phyloP scores from a whole-genome alignment of 495 filamentous ascomycete species.

The Penicillium nucicola region DNA sequence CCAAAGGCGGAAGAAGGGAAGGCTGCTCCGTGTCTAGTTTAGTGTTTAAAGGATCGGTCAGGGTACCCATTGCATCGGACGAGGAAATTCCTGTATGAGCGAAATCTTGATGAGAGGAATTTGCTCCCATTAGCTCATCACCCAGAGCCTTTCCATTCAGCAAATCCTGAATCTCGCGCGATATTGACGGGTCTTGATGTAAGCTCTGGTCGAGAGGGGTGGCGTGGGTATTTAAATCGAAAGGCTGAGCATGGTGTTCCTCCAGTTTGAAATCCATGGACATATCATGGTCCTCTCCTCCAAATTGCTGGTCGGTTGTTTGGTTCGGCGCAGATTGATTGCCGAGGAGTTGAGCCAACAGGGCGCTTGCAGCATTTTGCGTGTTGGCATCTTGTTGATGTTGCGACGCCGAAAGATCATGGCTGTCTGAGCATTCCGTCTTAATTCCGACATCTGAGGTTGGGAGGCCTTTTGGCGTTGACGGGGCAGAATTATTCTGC shows the following conservation, averaged over 20 bases:
- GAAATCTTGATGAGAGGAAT: slow-evolving; percentile 8
- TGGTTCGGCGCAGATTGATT: slow-evolving; percentile 29
- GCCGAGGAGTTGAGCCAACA: slow-evolving; percentile 43
- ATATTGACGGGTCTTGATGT: slow-evolving; percentile 10
- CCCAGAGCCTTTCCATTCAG: slow-evolving; percentile 17
- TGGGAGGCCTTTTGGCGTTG: slow-evolving; percentile 34
- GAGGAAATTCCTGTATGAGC: slow-evolving; percentile 1
- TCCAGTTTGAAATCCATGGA: slow-evolving; percentile 17
- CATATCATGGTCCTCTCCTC: slow-evolving; percentile 15
- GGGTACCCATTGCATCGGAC: slow-evolving; percentile 24
- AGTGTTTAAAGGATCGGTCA: slow-evolving; percentile 35
- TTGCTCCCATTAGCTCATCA: slow-evolving; percentile 16
- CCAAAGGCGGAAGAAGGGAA: slow-evolving; percentile 39
- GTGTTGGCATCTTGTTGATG: slow-evolving; percentile 20
- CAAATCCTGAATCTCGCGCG: slow-evolving; percentile 16
- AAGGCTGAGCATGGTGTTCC: slow-evolving; percentile 11
- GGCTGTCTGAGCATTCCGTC: slow-evolving; percentile 24
- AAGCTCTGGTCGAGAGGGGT: slow-evolving; percentile 4
- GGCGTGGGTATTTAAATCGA: slow-evolving; percentile 8
- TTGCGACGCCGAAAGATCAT: slow-evolving; percentile 11
- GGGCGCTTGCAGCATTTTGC: slow-evolving; percentile 43
- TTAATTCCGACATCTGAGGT: slow-evolving; percentile 34
- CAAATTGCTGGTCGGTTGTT: slow-evolving; percentile 6
- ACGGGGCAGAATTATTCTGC: slow-evolving; percentile 43
- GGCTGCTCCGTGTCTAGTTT: slow-evolving; percentile 34